Evolutionary conservation across 805 yeast species (phyloP).

Genomic region (Komagataella phaffii): DNA sequence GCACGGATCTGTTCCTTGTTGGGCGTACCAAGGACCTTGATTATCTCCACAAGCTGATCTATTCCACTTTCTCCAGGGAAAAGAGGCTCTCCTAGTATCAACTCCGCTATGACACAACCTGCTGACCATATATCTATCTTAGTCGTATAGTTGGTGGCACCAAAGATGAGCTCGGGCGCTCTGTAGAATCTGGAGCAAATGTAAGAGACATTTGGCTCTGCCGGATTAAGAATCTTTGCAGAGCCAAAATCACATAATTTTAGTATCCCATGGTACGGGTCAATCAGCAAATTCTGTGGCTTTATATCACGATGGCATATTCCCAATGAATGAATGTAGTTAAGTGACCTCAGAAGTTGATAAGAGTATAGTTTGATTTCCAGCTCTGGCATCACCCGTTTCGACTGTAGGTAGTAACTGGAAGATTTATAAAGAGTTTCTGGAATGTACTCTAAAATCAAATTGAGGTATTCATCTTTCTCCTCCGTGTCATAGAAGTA

Average conservation of each 20-base stretch:
- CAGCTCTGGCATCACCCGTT: conserved; percentile 72
- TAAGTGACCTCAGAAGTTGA: conserved; percentile 63
- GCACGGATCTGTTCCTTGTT: conserved; percentile 79
- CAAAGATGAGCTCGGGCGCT: conserved; percentile 96
- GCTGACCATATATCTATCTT: conserved; percentile 97
- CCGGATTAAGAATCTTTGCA: conserved; percentile 81
- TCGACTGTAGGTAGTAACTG: conserved; percentile 67
- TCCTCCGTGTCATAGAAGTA: conserved; percentile 70
- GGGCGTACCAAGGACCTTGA: conserved; percentile 93
- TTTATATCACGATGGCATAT: conserved; percentile 89
- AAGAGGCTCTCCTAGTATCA: conserved; percentile 87
- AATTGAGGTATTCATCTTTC: conserved; percentile 74
- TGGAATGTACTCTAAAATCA: conserved; percentile 89
- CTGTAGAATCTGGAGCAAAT: conserved; percentile 94
- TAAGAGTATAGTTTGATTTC: conserved; percentile 80
- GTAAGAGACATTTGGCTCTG: conserved; percentile 90
- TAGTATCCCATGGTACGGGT: conserved; percentile 72
- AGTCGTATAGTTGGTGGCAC: conserved; percentile 92
- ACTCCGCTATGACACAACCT: conserved; percentile 96
- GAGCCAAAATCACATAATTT: conserved; percentile 95
- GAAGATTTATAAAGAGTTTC: conserved; percentile 88
- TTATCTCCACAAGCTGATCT: conserved; percentile 93
- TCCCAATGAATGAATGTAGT: conserved; percentile 65
- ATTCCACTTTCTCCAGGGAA: conserved; percentile 98
- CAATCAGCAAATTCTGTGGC: conserved; percentile 79